Percentiles rank a stretch among this genome's conserved stretches.
Conservation (phyloP, 2,329 filamentous ascomycete species). For the Hypoxylon sp. region DNA sequence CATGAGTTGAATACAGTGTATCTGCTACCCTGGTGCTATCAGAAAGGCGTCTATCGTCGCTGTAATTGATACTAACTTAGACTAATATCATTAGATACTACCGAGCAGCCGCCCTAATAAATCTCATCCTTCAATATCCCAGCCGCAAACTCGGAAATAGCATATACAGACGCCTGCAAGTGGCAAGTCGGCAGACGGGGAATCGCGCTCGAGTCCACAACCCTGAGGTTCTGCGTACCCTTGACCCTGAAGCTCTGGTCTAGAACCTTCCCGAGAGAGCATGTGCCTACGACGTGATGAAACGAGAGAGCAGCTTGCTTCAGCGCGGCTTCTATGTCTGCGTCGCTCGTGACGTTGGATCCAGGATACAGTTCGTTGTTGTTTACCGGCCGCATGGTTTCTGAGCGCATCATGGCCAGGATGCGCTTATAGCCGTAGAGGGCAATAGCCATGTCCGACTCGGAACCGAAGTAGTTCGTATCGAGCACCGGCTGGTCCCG, state of each 20-base stretch:
- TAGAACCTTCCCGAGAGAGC: conserved; percentile 38
- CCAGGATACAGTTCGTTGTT: conserved; percentile 39
- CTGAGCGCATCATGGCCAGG: conserved; percentile 27
- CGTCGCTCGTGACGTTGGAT: conserved; percentile 34
- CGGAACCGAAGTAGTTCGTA: conserved; percentile 62
- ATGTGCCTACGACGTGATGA: conserved; percentile 43
- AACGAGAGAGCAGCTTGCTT: conserved; percentile 29
- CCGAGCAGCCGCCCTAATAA: not conserved
- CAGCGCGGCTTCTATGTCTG: conserved; percentile 33
- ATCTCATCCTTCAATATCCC: conserved; percentile 30
- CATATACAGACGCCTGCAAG: conserved; percentile 36
- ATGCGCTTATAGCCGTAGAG: conserved; percentile 36
- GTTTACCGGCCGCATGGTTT: conserved; percentile 13
- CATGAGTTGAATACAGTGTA: not conserved
- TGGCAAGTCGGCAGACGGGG: conserved; percentile 40
- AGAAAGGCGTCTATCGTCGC: no score
- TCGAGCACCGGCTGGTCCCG: conserved; percentile 64
- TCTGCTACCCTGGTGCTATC: not conserved
- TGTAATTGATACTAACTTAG: not conserved
- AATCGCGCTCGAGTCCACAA: conserved; percentile 39
- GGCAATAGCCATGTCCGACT: conserved; percentile 49
- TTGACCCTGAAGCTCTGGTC: conserved; percentile 39
- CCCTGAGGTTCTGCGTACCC: conserved; percentile 37
- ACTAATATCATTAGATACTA: not conserved
- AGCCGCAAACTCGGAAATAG: conserved; percentile 35